Percentiles rank a stretch among this genome's conserved stretches.
phyloP scores from a whole-genome alignment of 257 asterid genomes.

The Lantana camara region DNA sequence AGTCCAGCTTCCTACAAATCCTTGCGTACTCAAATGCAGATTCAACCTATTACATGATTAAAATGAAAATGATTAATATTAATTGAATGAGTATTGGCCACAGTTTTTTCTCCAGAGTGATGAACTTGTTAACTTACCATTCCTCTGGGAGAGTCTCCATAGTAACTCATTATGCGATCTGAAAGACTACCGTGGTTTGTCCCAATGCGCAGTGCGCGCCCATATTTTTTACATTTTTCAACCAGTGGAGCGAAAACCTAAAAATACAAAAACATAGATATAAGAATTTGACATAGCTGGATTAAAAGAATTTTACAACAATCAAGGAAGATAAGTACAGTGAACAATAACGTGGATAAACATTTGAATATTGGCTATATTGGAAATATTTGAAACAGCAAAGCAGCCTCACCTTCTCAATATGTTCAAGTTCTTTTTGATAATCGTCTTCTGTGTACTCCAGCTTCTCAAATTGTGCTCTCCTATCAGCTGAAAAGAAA shows the following conservation, averaged over 20 bases:
- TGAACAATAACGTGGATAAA: conserved; percentile 12
- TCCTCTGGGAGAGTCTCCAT: conserved; percentile 82
- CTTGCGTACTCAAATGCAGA: conserved; percentile 81
- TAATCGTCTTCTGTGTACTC: conserved; percentile 76
- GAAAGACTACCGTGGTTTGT: conserved; percentile 16
- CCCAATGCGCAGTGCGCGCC: conserved; percentile 79
- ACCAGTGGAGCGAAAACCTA: conserved; percentile 63
- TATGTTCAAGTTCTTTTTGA: conserved; percentile 71
- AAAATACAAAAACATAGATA: background rate
- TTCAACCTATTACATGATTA: conserved; percentile 54
- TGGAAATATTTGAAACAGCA: background rate
- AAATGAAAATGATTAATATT: conserved; percentile 15
- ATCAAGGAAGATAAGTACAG: conserved; percentile 41
- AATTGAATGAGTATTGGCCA: conserved; percentile 29
- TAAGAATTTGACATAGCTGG: background rate
- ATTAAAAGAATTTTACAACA: conserved; percentile 16
- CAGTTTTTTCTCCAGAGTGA: too few relatives aligned
- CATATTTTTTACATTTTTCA: conserved; percentile 72
- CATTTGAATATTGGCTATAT: background rate
- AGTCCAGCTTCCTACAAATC: conserved; percentile 26
- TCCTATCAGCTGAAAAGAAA: conserved; percentile 62
- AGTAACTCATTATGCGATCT: conserved; percentile 2
- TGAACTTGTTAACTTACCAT: conserved; percentile 53
- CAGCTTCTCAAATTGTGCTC: conserved; percentile 67
- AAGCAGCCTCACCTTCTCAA: conserved; percentile 51